These are phyloP conservation scores for Aspergillus hiratsukae DNA, from an alignment of 2,329 filamentous ascomycete species.

Conservation along the genomic window DNA sequence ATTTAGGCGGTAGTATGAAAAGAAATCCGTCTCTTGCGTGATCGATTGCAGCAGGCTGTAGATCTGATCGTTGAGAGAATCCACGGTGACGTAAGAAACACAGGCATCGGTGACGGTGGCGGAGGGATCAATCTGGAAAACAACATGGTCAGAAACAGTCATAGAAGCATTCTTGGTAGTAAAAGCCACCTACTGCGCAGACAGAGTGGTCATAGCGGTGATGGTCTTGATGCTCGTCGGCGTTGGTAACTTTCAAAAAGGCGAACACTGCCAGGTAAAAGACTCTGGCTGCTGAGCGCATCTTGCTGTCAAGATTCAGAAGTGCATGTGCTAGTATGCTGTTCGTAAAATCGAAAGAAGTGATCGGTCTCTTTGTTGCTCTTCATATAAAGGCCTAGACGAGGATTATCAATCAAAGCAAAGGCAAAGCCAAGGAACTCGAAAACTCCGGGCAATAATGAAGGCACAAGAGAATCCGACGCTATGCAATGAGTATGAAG, in stretches of 20 bases:
- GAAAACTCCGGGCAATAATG: background rate
- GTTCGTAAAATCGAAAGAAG: background rate
- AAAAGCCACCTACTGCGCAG: slow-evolving; percentile 51
- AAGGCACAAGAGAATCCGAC: background rate
- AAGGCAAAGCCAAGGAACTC: background rate
- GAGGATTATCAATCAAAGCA: slow-evolving; percentile 5
- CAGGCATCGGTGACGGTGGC: slow-evolving; percentile 92
- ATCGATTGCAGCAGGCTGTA: slow-evolving; percentile 74
- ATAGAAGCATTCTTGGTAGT: slow-evolving; percentile 5
- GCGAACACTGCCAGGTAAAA: slow-evolving; percentile 62
- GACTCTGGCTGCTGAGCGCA: slow-evolving; percentile 51
- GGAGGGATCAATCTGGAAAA: slow-evolving; percentile 71
- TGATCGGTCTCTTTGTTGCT: background rate
- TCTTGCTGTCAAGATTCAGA: slow-evolving; percentile 21
- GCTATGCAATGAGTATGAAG: background rate
- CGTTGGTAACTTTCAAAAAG: slow-evolving; percentile 50
- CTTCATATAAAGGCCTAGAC: slow-evolving; percentile 11
- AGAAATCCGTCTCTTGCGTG: slow-evolving; percentile 88
- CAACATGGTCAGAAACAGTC: slow-evolving; percentile 11
- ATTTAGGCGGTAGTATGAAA: slow-evolving; percentile 94
- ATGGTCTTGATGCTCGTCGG: slow-evolving; percentile 37
- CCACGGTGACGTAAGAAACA: slow-evolving; percentile 86
- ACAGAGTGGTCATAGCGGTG: slow-evolving; percentile 39
- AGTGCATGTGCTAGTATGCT: background rate
- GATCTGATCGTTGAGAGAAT: slow-evolving; percentile 72